These are phyloP conservation scores for Calonectria pseudoreteaudii DNA, from an alignment of 2,329 filamentous ascomycete species.

Conservation along the genomic window DNA sequence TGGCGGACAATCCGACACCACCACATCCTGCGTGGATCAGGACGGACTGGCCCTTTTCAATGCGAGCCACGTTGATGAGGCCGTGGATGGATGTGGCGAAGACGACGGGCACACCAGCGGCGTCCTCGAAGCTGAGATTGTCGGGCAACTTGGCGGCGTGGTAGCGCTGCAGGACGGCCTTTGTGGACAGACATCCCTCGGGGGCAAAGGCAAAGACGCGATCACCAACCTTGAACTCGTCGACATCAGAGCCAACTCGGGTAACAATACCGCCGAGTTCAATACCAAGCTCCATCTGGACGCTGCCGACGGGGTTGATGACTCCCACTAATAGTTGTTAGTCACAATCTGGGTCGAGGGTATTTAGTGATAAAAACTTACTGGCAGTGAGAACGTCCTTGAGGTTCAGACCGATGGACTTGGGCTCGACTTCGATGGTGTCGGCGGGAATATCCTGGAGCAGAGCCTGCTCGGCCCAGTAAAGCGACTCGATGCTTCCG, in stretches of 20 bases:
- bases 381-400: slow-evolving; percentile 54
- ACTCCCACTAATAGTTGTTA: slow-evolving; percentile 31
- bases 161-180: slow-evolving; percentile 39
- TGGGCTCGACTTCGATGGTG: not conserved
- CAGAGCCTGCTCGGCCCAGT: slow-evolving; percentile 35
- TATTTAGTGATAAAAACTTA: not conserved
- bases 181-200: slow-evolving; percentile 42
- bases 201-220: slow-evolving; percentile 43
- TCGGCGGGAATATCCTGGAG: slow-evolving; percentile 33
- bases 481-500: slow-evolving; percentile 1
- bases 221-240: slow-evolving; percentile 48
- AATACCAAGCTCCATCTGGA: slow-evolving; percentile 37
- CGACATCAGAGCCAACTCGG: slow-evolving; percentile 42
- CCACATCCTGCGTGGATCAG: slow-evolving; percentile 51
- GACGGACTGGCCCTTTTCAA: slow-evolving; percentile 39
- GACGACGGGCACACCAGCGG: slow-evolving; percentile 50
- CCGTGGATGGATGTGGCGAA: slow-evolving; percentile 49
- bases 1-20: slow-evolving; percentile 49
- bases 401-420: slow-evolving; percentile 20
- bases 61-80: slow-evolving; percentile 39
- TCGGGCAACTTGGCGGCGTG: slow-evolving; percentile 48
- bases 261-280: slow-evolving; percentile 48
- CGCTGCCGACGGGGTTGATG: slow-evolving; percentile 29
- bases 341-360: not conserved
- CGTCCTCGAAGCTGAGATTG: slow-evolving; percentile 49